phyloP scores from a whole-genome alignment of 2,329 filamentous ascomycete species.

The Aspergillus luchuensis region DNA sequence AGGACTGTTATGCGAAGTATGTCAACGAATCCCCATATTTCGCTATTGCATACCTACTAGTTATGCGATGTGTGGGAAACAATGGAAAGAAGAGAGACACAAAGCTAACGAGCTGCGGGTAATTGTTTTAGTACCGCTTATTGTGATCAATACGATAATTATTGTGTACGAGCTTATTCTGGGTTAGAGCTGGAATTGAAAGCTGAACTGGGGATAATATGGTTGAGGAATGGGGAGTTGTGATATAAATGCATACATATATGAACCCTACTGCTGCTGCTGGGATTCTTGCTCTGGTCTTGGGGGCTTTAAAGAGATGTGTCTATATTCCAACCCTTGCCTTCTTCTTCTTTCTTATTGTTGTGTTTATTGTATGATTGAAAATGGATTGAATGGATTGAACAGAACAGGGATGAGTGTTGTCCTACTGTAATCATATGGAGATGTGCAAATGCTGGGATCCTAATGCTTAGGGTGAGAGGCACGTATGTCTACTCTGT shows the following conservation, averaged over 20 bases:
- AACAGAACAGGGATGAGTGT: no score
- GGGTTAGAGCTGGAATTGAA: conserved; percentile 54
- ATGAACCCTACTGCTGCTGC: background rate
- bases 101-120: background rate
- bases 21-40: conserved; percentile 36
- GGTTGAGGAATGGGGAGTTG: background rate
- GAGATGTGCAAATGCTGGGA: no score
- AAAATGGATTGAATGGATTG: no score
- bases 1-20: conserved; percentile 90
- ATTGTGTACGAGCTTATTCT: conserved; percentile 80
- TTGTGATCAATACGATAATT: conserved; percentile 78
- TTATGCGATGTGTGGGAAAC: no score
- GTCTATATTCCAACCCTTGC: no score
- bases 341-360: no score
- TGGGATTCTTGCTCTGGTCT: background rate
- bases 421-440: no score
- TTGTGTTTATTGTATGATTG: no score
- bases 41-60: background rate
- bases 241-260: background rate
- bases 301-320: no score
- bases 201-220: background rate
- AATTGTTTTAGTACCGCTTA: conserved; percentile 69
- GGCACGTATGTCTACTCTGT: no score
- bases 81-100: background rate
- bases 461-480: no score